Evolutionary conservation across 305 asterid genomes (phyloP), one percentile per base, ranked within the genome.

Genomic region (Fraxinus nigra): DNA sequence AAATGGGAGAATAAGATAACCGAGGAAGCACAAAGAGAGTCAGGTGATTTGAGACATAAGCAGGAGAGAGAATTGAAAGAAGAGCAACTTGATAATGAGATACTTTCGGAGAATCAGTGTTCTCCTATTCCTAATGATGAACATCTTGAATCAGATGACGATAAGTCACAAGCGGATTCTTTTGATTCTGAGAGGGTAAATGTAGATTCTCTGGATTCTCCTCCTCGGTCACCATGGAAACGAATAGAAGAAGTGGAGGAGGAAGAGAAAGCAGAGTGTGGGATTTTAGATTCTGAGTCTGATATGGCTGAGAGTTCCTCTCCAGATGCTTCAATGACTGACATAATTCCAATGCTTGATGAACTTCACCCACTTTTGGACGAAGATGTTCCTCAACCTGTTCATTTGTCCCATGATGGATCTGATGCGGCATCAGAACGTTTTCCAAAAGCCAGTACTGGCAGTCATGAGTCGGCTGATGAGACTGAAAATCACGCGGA

Each of bases 311-410:
- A 93, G 90, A 94, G 98, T 82, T 97, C 97, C 10, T 94, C 98
- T 82, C 97, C 98, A 0, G 98, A 97, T 89, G 98, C 99, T 37
- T 97, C 98, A 11, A 88, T 97, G 97, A 92, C 98, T 73, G 99
- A 94, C 86, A 94, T 97, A 38, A 89, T 91, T 80, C 98, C 99
- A 7, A 91, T 97, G 96, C 96, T 97, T 37, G 94, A 93, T 80
- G 99, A 97, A 87, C 98, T 97, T 76, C 97, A 93, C 83, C 98
- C 99, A 0, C 91, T 97, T 79, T 88, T 94, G 63, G 98, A 91
- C 74, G 94, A 91, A 78, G 97, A 91, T 46, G 83, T 84, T 65
- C 93, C 92, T 65, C 94, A 79, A 72, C 88, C 87, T 20, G 83
- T 76, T 88, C 87, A 84, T 48, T 32, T 76, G 82, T 85, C 92